Conservation (phyloP, 2,329 filamentous ascomycete genomes). For the Xylariales sp. region DNA sequence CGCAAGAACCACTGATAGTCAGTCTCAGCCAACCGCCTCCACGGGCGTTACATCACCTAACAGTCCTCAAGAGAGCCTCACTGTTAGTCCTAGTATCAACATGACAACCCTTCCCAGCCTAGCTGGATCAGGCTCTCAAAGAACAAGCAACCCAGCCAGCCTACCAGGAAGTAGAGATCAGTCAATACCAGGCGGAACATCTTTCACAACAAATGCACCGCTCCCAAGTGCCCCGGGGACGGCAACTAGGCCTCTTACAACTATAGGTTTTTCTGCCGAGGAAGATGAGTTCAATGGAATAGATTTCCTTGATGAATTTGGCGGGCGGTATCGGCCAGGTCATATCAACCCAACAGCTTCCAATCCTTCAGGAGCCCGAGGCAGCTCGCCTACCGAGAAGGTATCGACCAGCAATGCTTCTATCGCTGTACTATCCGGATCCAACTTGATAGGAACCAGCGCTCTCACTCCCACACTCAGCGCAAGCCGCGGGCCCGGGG, state of each 20-base stretch:
- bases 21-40: not conserved
- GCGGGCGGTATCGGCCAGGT: too few species aligned
- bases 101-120: not conserved
- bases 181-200: not conserved
- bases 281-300: too few species aligned
- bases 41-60: not conserved
- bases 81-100: not conserved
- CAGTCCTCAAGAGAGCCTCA: not conserved
- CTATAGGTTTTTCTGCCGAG: too few species aligned
- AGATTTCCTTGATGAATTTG: too few species aligned
- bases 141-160: not conserved
- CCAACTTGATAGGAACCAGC: too few species aligned
- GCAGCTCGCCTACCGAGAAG: too few species aligned
- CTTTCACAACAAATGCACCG: not conserved
- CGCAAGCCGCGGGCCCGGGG: too few species aligned
- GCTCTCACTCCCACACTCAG: too few species aligned
- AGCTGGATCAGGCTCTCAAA: not conserved
- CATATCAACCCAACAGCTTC: too few species aligned
- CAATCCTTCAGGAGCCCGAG: too few species aligned
- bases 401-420: too few species aligned
- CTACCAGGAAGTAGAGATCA: not conserved
- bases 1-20: not conserved
- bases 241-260: not conserved
- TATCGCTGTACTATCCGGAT: too few species aligned
- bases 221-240: not conserved